Evolutionary conservation across 2,329 filamentous ascomycete genomes (phyloP), one percentile per base, ranked within the genome.

Genomic region (Fusarium citri): DNA sequence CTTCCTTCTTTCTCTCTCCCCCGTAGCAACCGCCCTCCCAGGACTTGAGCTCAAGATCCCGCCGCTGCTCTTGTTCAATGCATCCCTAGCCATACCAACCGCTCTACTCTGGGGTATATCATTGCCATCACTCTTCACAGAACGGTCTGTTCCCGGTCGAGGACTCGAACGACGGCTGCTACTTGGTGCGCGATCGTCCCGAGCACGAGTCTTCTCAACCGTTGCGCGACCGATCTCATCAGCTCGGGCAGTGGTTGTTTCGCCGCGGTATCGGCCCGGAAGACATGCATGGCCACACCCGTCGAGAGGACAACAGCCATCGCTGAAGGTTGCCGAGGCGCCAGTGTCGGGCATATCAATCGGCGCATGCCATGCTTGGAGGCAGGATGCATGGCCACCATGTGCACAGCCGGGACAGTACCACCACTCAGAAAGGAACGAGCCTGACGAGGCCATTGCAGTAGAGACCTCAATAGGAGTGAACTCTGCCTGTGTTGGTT

Each of bases 271-370:
- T 37, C 80, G 80, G 0, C 87, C 87, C 0, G 88, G 87, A 0
- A 91, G 81, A 65, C 89, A 91, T 28, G 87, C 86, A 71, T 91
- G 89, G 5, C 88, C 85, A 73, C 89, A 91, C 0, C 89, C 88
- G 66, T 90, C 88, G n/a, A 89, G 78, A 3, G 89, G 88, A 68
- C 89, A 91, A 76, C 85, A 89, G 0, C 89, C 89, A 49, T 85
- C 87, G 31, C 84, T 85, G 68, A 77, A 81, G 23, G 79, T 78
- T 30, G 72, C 65, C 1, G 75, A 68, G 1, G 68, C 65, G 7
- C 66, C 63, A 7, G 68, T 30, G 28, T 74, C 69, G 20, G 31
- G 72, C 3, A 49, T 11, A 8, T 69, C 73, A 3, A 76, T 59
- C 8, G 81, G 74, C 1, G 81, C 81, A 75, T 91, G 88, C 89